Percentiles rank a stretch among this genome's conserved stretches.
Evolutionary conservation across 1,139 yeast genomes (phyloP).

Genomic region (Suhomyces choctaworum): DNA sequence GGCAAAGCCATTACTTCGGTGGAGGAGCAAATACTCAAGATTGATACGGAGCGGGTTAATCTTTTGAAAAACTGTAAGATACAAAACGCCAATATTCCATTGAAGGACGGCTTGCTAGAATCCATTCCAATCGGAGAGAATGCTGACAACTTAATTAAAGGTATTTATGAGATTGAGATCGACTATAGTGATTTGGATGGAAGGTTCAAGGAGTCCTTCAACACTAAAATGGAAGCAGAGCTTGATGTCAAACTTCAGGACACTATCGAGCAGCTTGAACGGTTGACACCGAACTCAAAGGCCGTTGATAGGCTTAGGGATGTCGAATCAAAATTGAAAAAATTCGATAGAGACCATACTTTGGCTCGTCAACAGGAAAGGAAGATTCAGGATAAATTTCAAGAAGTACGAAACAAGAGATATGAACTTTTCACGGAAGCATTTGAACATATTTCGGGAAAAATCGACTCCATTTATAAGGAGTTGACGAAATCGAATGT

Average conservation of each 20-base stretch:
- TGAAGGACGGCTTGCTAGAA: slow-evolving; percentile 57
- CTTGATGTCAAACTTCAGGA: slow-evolving; percentile 39
- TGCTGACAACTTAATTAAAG: slow-evolving; percentile 39
- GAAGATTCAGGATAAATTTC: slow-evolving; percentile 56
- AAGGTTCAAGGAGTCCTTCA: slow-evolving; percentile 41
- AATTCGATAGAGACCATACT: slow-evolving; percentile 65
- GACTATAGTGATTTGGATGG: slow-evolving; percentile 55
- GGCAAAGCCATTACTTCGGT: slow-evolving; percentile 37
- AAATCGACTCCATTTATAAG: slow-evolving; percentile 80
- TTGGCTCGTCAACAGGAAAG: slow-evolving; percentile 63
- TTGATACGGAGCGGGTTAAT: slow-evolving; percentile 58
- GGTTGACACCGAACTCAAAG: slow-evolving; percentile 74
- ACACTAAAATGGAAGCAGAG: slow-evolving; percentile 47
- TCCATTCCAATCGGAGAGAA: slow-evolving; percentile 47
- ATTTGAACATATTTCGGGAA: slow-evolving; percentile 69
- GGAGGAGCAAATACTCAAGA: slow-evolving; percentile 58
- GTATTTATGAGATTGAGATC: slow-evolving; percentile 51
- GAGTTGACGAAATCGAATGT: slow-evolving; percentile 73
- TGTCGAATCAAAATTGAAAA: slow-evolving; percentile 60
- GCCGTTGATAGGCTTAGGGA: slow-evolving; percentile 77
- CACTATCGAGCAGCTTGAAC: slow-evolving; percentile 50
- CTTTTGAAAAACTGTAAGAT: slow-evolving; percentile 73
- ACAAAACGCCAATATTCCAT: slow-evolving; percentile 67
- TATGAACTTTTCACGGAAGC: slow-evolving; percentile 66
- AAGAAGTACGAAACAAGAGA: slow-evolving; percentile 60